These are phyloP conservation scores for Mycena alexandri DNA, from an alignment of 768 basidiomycete genomes.

Conservation along the genomic window DNA sequence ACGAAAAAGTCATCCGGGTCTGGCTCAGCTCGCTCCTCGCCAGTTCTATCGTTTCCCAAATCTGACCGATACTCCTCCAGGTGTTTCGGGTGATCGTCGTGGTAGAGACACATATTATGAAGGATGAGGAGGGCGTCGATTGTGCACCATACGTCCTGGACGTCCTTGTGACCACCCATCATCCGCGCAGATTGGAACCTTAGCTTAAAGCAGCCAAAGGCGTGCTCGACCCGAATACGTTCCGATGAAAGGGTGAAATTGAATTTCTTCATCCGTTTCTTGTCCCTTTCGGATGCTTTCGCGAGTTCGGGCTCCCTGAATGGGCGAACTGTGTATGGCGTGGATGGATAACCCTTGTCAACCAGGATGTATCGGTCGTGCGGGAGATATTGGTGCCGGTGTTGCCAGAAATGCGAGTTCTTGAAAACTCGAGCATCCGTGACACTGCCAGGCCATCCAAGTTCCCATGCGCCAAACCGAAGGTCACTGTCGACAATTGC, in stretches of 20 bases:
- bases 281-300: neutral
- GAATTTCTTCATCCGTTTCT: slow-evolving; percentile 5
- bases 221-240: slow-evolving; percentile 16
- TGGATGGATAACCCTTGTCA: slow-evolving; percentile 22
- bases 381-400: slow-evolving; percentile 20
- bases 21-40: too few species aligned
- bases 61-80: slow-evolving; percentile 17
- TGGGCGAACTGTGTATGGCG: slow-evolving; percentile 18
- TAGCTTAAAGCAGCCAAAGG: slow-evolving; percentile 23
- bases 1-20: too few species aligned
- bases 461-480: too few species aligned
- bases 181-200: slow-evolving; percentile 21
- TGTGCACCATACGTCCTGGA: slow-evolving; percentile 16
- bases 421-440: slow-evolving; percentile 12
- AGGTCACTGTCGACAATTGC: too few species aligned
- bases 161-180: slow-evolving; percentile 22
- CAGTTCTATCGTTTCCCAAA: slow-evolving; percentile 12
- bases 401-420: too few species aligned
- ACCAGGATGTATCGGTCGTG: slow-evolving; percentile 16
- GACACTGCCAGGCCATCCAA: too few species aligned
- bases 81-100: slow-evolving; percentile 14
- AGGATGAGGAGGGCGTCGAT: slow-evolving; percentile 18
- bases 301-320: slow-evolving; percentile 21
- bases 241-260: slow-evolving; percentile 17
- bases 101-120: slow-evolving; percentile 19